Percentiles rank a stretch among this genome's conserved stretches.
These are phyloP conservation scores for Coemansia sp. DNA, from an alignment of 192 early-diverging fungal genomes.

Conservation along the genomic window DNA sequence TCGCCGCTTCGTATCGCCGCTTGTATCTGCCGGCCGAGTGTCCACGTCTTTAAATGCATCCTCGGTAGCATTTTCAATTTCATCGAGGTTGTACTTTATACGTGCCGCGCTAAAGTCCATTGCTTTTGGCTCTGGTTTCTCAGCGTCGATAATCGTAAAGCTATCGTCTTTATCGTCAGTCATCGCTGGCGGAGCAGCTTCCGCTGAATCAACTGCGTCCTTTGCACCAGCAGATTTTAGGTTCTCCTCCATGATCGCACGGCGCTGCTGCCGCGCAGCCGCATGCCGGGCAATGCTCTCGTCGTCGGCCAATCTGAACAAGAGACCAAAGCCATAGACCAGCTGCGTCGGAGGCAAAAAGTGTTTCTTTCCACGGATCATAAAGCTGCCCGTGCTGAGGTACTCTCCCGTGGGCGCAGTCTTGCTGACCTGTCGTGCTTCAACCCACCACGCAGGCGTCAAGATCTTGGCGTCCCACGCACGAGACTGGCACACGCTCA, in stretches of 20 bases:
- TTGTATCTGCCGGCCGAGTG: neutral
- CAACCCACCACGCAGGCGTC: constrained; percentile 93
- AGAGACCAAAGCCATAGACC: constrained; percentile 93
- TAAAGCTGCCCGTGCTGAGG: constrained; percentile 86
- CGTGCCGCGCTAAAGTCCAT: constrained; percentile 41
- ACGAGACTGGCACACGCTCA: constrained; percentile 90
- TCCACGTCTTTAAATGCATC: constrained; percentile 23
- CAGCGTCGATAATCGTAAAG: constrained; percentile 12
- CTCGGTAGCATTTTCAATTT: constrained; percentile 40
- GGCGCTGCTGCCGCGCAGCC: constrained; percentile 60
- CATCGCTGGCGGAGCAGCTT: neutral
- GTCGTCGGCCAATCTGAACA: constrained; percentile 86
- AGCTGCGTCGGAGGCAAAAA: constrained; percentile 91
- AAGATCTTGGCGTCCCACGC: constrained; percentile 99
- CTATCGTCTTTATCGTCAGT: constrained; percentile 10
- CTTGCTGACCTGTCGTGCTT: constrained; percentile 83
- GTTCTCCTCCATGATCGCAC: constrained; percentile 41
- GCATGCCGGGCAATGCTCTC: constrained; percentile 74
- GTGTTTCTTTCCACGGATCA: constrained; percentile 93
- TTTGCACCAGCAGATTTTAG: constrained; percentile 3
- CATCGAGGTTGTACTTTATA: constrained; percentile 57
- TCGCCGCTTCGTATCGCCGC: constrained; percentile 30
- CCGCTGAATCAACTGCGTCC: neutral
- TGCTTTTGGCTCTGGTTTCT: neutral
- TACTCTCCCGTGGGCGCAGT: constrained; percentile 90